Conservation (phyloP, 257 asterid genomes). For the Primulina eburnea region DNA sequence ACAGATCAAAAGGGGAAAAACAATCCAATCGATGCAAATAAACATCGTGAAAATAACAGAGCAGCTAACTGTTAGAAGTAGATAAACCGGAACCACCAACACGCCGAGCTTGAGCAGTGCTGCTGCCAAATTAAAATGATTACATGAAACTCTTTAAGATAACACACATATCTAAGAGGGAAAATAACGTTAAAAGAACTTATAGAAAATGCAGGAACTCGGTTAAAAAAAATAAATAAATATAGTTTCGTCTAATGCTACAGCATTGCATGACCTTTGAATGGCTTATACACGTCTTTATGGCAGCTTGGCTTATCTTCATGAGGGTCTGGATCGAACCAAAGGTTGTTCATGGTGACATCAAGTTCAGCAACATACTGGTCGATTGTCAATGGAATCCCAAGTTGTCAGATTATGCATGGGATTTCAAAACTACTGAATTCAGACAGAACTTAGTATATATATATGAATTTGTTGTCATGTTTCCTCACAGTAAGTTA, state of each 20-base stretch:
- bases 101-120: no score
- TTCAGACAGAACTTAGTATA: slow-evolving; percentile 58
- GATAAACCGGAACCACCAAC: no score
- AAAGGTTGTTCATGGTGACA: slow-evolving; percentile 96
- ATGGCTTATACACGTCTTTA: slow-evolving; percentile 18
- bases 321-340: slow-evolving; percentile 97
- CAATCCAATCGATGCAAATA: no score
- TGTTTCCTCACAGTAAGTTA: slow-evolving; percentile 3
- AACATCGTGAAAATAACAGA: no score
- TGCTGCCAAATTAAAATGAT: no score
- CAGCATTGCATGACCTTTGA: neutral
- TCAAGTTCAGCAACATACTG: slow-evolving; percentile 82
- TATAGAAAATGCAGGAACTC: no score
- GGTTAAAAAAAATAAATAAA: no score
- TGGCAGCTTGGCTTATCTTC: slow-evolving; percentile 81
- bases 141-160: no score
- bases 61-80: no score
- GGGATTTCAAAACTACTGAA: slow-evolving; percentile 93
- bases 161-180: no score
- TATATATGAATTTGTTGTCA: neutral
- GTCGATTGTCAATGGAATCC: slow-evolving; percentile 85
- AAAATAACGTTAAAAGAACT: no score
- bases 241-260: neutral
- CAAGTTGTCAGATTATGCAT: slow-evolving; percentile 70
- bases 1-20: no score